Conservation (phyloP, 371 early-diverging fungal genomes). For the Quaeritorhiza haematococci region DNA sequence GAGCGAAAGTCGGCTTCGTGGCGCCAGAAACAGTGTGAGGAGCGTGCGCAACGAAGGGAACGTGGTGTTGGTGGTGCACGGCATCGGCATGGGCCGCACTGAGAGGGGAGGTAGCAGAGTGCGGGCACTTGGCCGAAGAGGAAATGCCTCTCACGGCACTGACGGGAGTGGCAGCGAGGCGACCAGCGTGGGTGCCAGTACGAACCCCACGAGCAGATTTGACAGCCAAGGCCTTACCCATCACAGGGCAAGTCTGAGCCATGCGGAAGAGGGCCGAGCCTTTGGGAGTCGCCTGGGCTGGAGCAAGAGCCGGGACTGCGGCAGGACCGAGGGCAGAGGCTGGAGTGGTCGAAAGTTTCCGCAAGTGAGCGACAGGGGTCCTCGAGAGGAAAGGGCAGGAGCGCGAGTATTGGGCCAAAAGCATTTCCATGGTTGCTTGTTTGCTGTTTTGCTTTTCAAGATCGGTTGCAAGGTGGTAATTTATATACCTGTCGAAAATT, state of each 20-base stretch:
- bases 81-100: constrained; percentile 32
- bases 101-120: constrained; percentile 6
- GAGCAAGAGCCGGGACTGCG: background rate
- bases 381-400: constrained; percentile 83
- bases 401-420: too few relatives aligned
- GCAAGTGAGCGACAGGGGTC: constrained; percentile 69
- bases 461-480: too few relatives aligned
- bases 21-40: background rate
- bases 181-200: constrained; percentile 23
- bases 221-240: constrained; percentile 74
- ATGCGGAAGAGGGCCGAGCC: constrained; percentile 61
- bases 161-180: constrained; percentile 36
- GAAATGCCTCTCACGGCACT: constrained; percentile 6
- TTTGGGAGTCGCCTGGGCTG: constrained; percentile 26
- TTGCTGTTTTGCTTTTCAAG: too few relatives aligned
- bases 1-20: background rate
- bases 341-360: constrained; percentile 49
- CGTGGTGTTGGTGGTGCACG: background rate
- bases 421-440: too few relatives aligned
- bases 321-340: constrained; percentile 1
- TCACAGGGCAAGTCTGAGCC: constrained; percentile 88
- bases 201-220: constrained; percentile 37
- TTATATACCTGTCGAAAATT: too few relatives aligned
- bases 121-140: constrained; percentile 9
- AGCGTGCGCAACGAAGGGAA: background rate